Evolutionary conservation across 345 rosid species (phyloP).

Genomic region (Arabis hirsuta): DNA sequence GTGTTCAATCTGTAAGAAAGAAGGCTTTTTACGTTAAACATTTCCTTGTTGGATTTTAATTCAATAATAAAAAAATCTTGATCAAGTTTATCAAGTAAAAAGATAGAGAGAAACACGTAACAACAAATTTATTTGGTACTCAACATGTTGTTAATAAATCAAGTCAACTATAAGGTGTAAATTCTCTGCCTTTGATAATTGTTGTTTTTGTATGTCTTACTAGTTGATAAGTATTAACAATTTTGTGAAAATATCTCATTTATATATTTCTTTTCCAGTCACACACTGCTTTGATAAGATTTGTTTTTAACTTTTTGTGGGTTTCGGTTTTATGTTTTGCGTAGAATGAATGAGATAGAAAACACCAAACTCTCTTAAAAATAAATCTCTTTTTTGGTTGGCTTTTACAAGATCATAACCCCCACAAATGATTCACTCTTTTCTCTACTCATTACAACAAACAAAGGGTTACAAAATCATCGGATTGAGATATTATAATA

Average conservation of each 20-base stretch:
- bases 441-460: slow-evolving; percentile 36
- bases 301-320: not conserved
- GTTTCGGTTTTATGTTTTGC: not conserved
- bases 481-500: slow-evolving; percentile 22
- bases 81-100: not conserved
- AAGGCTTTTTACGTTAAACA: not conserved
- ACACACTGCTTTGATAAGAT: too few species aligned
- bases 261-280: not conserved
- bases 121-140: not conserved
- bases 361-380: slow-evolving; percentile 30
- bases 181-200: not conserved
- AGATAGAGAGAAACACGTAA: not conserved
- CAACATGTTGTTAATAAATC: too few species aligned
- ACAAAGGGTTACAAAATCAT: slow-evolving; percentile 30
- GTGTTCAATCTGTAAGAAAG: slow-evolving; percentile 39
- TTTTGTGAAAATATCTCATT: not conserved
- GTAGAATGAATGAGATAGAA: slow-evolving; percentile 6
- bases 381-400: not conserved
- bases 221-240: too few species aligned
- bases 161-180: not conserved
- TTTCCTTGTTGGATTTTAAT: not conserved
- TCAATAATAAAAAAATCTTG: slow-evolving; percentile 8
- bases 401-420: slow-evolving; percentile 36
- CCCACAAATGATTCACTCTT: slow-evolving; percentile 34
- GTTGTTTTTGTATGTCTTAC: not conserved